Conservation (phyloP, 2,329 filamentous ascomycete species). For the Tolypocladium capitatum region DNA sequence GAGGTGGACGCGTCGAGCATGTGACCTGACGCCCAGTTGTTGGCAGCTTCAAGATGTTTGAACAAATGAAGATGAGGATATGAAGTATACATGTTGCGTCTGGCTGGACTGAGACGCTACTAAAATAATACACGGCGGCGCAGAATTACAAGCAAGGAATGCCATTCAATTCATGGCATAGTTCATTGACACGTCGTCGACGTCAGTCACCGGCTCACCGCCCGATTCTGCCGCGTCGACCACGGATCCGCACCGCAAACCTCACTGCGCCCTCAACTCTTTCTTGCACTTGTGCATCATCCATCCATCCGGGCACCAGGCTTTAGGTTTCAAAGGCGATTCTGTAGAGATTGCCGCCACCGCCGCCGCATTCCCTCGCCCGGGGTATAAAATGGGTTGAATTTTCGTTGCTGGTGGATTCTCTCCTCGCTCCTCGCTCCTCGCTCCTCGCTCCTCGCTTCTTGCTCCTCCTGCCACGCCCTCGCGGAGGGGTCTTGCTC, state of each 20-base stretch:
- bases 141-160: background rate
- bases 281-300: no score
- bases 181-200: no score
- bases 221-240: background rate
- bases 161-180: background rate
- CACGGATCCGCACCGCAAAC: background rate
- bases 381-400: background rate
- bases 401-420: background rate
- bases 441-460: background rate
- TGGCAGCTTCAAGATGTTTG: background rate
- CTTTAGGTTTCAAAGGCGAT: background rate
- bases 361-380: background rate
- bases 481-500: background rate
- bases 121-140: background rate
- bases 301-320: background rate
- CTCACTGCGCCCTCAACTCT: background rate
- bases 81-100: background rate
- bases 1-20: constrained; percentile 48
- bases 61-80: background rate
- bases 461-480: background rate
- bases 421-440: background rate
- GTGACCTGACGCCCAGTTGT: constrained; percentile 3
- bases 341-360: no score
- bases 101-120: background rate
- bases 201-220: no score